Evolutionary conservation across 495 filamentous ascomycete genomes (phyloP).

Genomic region (Aspergillus sclerotiicarbonarius): DNA sequence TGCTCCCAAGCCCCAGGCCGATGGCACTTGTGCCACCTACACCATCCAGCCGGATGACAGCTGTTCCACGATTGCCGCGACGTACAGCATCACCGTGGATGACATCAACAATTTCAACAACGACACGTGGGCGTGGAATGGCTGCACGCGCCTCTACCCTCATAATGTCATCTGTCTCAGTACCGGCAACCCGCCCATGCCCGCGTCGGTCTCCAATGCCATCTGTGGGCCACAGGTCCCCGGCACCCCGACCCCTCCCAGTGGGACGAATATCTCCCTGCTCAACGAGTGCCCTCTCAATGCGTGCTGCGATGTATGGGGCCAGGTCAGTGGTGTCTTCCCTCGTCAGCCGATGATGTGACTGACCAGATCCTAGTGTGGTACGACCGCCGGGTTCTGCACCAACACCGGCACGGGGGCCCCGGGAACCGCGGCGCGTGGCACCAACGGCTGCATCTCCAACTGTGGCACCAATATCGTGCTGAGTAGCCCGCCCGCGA

Average conservation of each 20-base stretch:
- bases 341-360: too few species aligned
- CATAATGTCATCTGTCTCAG: slow-evolving; percentile 28
- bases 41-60: slow-evolving; percentile 28
- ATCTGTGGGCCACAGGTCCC: slow-evolving; percentile 45
- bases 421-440: slow-evolving; percentile 33
- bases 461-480: slow-evolving; percentile 46
- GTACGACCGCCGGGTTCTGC: slow-evolving; percentile 44
- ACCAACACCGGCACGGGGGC: slow-evolving; percentile 27
- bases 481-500: slow-evolving; percentile 12
- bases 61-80: slow-evolving; percentile 23
- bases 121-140: slow-evolving; percentile 19
- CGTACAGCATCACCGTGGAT: slow-evolving; percentile 26
- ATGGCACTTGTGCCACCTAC: slow-evolving; percentile 44
- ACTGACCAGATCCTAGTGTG: too few species aligned
- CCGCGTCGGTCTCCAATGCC: slow-evolving; percentile 28
- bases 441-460: slow-evolving; percentile 45
- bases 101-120: slow-evolving; percentile 34
- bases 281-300: slow-evolving; percentile 31
- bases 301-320: slow-evolving; percentile 38
- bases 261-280: slow-evolving; percentile 2
- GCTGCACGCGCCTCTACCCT: slow-evolving; percentile 36
- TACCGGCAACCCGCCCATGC: slow-evolving; percentile 43
- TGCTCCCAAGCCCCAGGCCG: slow-evolving; percentile 34
- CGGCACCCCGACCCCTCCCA: slow-evolving; percentile 24
- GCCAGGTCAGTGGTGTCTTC: too few species aligned